These are phyloP conservation scores for Aspergillus intermedius DNA, from an alignment of 2,329 filamentous ascomycete genomes.

Conservation along the genomic window DNA sequence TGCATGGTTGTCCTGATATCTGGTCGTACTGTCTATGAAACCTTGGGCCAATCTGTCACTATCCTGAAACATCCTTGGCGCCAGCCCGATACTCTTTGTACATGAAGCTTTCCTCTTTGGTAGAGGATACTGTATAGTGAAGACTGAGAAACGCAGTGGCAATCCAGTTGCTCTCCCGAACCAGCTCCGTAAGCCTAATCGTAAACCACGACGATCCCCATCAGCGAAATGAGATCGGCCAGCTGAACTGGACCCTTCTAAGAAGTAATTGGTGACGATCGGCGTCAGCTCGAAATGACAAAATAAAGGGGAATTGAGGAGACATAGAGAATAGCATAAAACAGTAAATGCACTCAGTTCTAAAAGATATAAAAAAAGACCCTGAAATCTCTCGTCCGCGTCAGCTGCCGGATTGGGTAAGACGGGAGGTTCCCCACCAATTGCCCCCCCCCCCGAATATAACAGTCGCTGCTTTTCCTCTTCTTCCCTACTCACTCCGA, in stretches of 20 bases:
- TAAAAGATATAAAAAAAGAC: background rate
- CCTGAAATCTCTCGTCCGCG: constrained; percentile 1
- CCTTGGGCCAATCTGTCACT: too few species aligned
- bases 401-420: background rate
- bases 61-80: too few species aligned
- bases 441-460: background rate
- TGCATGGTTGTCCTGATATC: background rate
- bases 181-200: background rate
- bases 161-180: background rate
- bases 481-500: constrained; percentile 2
- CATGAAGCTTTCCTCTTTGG: too few species aligned
- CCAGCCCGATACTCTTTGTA: too few species aligned
- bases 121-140: too few species aligned
- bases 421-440: background rate
- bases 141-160: too few species aligned
- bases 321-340: background rate
- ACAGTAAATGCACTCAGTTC: background rate
- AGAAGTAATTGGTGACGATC: background rate
- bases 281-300: background rate
- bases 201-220: background rate
- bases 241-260: background rate
- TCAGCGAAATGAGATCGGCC: background rate
- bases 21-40: background rate
- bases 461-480: background rate
- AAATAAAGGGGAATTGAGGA: too few species aligned